These are phyloP conservation scores for Jacaranda mimosifolia DNA, from an alignment of 257 asterid species.

Conservation along the genomic window DNA sequence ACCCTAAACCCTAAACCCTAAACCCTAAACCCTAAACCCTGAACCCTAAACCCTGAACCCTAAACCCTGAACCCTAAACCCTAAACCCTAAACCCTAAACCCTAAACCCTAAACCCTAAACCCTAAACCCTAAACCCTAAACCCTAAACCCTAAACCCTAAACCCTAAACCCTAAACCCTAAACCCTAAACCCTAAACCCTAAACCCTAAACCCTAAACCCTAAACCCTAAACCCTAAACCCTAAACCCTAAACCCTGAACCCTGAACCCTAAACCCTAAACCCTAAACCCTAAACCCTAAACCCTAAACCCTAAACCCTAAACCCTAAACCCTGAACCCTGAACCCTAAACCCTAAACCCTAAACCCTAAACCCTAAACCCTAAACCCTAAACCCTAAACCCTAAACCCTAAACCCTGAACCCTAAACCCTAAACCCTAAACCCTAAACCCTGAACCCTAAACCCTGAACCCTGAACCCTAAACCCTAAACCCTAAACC, in stretches of 20 bases:
- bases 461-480: too few species aligned
- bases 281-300: too few species aligned
- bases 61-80: background rate
- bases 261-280: background rate
- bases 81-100: background rate
- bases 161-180: background rate
- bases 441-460: too few species aligned
- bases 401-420: too few species aligned
- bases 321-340: too few species aligned
- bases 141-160: background rate
- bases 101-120: background rate
- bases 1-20: background rate
- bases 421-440: too few species aligned
- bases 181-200: background rate
- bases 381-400: too few species aligned
- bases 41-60: background rate
- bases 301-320: too few species aligned
- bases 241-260: background rate
- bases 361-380: too few species aligned
- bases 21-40: background rate
- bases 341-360: too few species aligned
- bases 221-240: background rate
- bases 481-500: too few species aligned
- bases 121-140: background rate
- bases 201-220: background rate